Percentiles rank a stretch among this genome's conserved stretches.
These are phyloP conservation scores for Gaeumannomyces tritici DNA, from an alignment of 2,329 filamentous ascomycete genomes.

Conservation along the genomic window DNA sequence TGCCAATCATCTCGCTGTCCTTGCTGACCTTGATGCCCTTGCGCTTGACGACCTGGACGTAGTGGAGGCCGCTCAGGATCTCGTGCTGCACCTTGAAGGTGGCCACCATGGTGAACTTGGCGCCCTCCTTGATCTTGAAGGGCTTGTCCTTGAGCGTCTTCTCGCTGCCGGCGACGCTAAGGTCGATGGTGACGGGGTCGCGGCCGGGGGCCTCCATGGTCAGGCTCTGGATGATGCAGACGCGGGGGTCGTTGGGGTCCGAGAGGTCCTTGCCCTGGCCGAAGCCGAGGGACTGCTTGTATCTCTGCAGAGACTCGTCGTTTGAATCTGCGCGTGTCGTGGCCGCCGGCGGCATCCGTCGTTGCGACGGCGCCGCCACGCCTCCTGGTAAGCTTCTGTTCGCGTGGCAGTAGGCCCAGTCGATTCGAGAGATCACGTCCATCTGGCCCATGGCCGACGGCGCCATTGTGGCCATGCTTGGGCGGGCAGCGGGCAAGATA, in stretches of 20 bases:
- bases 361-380: background rate
- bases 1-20: conserved; percentile 97
- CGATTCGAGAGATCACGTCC: conserved; percentile 1
- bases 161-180: conserved; percentile 64
- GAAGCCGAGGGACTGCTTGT: conserved; percentile 93
- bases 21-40: conserved; percentile 83
- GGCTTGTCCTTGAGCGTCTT: conserved; percentile 77
- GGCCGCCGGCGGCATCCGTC: conserved; percentile 3
- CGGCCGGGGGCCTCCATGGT: conserved; percentile 80
- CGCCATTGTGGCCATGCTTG: background rate
- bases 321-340: conserved; percentile 40
- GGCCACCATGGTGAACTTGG: conserved; percentile 88
- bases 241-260: conserved; percentile 73
- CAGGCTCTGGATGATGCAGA: conserved; percentile 87
- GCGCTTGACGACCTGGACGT: conserved; percentile 87
- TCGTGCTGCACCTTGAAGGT: conserved; percentile 95
- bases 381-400: background rate
- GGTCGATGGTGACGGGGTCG: conserved; percentile 78
- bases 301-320: conserved; percentile 92
- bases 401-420: background rate
- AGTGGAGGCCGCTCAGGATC: conserved; percentile 90
- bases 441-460: conserved; percentile 1
- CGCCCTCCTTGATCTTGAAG: conserved; percentile 95
- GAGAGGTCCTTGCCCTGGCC: conserved; percentile 62
- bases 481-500: background rate